Conservation (phyloP, 129 eudicot genomes). For the Tagetes erecta region DNA sequence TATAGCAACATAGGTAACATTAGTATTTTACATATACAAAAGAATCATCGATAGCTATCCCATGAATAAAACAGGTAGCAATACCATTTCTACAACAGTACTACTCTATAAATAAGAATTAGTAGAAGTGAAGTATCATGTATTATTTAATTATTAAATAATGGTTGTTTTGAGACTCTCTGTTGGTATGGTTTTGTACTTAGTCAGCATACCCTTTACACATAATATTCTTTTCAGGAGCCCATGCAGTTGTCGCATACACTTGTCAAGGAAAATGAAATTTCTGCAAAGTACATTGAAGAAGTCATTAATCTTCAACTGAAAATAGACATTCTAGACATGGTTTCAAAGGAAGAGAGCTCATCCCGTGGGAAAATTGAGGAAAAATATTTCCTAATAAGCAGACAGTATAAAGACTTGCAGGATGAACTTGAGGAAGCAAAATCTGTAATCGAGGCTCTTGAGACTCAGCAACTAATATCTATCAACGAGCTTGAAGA, state of each 20-base stretch:
- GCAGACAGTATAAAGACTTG: constrained; percentile 48
- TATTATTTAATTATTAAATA: neutral
- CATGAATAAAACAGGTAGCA: neutral
- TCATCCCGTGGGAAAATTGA: constrained; percentile 40
- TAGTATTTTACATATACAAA: neutral
- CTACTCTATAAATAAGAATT: neutral
- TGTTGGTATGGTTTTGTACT: neutral
- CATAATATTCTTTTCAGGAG: constrained; percentile 48
- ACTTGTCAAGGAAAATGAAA: constrained; percentile 28
- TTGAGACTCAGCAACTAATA: constrained; percentile 70
- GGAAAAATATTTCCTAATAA: constrained; percentile 42
- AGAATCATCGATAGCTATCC: neutral
- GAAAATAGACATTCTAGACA: constrained; percentile 77
- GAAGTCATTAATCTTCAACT: constrained; percentile 61
- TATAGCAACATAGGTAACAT: neutral
- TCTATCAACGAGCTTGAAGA: constrained; percentile 74
- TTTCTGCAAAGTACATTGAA: constrained; percentile 42
- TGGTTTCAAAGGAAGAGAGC: constrained; percentile 72
- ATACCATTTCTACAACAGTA: neutral
- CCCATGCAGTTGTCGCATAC: constrained; percentile 40
- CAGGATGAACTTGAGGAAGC: constrained; percentile 57
- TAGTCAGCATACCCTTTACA: neutral
- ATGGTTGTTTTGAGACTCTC: neutral
- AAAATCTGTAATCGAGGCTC: constrained; percentile 74
- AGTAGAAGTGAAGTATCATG: neutral